Evolutionary conservation across 1,284 basidiomycete species (phyloP).

Genomic region (Inonotus obliquus): DNA sequence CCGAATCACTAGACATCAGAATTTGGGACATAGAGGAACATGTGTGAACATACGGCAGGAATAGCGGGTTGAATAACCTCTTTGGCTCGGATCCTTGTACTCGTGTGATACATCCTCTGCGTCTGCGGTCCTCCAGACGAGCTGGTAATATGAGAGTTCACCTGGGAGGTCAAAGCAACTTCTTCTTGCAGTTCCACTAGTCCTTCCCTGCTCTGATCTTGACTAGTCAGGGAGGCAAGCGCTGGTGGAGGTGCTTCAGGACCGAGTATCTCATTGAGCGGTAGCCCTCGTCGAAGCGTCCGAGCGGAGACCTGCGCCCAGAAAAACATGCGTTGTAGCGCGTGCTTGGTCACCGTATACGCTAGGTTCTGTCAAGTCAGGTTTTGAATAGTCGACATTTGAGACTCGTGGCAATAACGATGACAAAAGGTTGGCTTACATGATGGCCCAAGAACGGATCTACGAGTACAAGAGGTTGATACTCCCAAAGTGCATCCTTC

Average conservation of each 20-base stretch:
- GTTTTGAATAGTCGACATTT: background rate
- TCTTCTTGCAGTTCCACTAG: background rate
- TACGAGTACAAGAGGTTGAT: slow-evolving; percentile 14
- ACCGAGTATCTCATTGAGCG: slow-evolving; percentile 14
- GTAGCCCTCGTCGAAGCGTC: slow-evolving; percentile 10
- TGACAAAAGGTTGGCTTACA: slow-evolving; percentile 9
- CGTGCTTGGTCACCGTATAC: slow-evolving; percentile 13
- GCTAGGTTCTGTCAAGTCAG: slow-evolving; percentile 17
- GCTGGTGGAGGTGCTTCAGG: background rate
- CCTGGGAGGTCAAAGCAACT: background rate
- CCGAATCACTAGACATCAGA: background rate
- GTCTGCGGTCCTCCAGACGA: background rate
- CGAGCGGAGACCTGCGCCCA: background rate
- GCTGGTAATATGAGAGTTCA: background rate
- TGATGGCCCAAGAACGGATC: slow-evolving; percentile 20
- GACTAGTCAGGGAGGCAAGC: background rate
- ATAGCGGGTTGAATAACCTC: background rate
- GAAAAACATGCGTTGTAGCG: slow-evolving; percentile 6
- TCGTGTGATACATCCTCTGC: background rate
- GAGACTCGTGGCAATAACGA: background rate
- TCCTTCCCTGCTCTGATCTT: background rate
- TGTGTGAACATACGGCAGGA: background rate
- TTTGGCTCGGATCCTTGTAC: background rate
- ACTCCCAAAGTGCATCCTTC: slow-evolving; percentile 6
- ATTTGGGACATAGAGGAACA: background rate